Evolutionary conservation across 805 yeast species (phyloP), one percentile per base, ranked within the genome.

Genomic region (Saturnispora halmiae): DNA sequence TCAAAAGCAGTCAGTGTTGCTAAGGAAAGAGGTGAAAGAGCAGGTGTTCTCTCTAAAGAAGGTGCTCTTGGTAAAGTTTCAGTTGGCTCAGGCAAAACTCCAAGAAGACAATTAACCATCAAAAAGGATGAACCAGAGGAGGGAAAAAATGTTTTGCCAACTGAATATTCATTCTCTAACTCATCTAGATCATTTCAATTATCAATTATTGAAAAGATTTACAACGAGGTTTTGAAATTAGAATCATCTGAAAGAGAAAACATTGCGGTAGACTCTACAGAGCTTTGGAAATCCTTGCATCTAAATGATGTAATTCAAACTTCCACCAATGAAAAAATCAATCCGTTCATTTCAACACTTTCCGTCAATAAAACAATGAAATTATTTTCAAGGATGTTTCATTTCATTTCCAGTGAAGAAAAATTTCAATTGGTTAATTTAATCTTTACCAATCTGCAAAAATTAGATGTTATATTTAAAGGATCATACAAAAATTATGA

Each of bases 1-100:
- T 94, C 87, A 56, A 85, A 83, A 54, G 97, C 97, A 13, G 96
- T 90, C 14, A 83, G 90, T 41, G 90, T 85, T 30, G 98, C 96
- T 19, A 84, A 85, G 58, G 95, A 86, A 54, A 69, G 70, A 48
- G 73, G 74, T 36, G 82, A 85, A 40, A 79, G 79, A 63, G 65
- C 72, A 29, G 76, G 75, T 51, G 75, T 77, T 24, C 68, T 72
- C 33, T 66, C 67, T 36, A 73, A 73, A 53, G 95, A 81, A 54
- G 96, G 95, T 52, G 92, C 95, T 2, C 69, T 90, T 44, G 96
- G 97, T 51, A 84, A 81, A 62, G 82, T 87, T 43, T 75, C 88
- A 10, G 69, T 78, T 51, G 80, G 85, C 31, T 73, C 79, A 21
- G 84, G 86, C 51, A 86, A 83, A 58, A 80, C 82, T 49, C 96